phyloP scores from a whole-genome alignment of 192 early-diverging fungal species.

The Podila horticola region DNA sequence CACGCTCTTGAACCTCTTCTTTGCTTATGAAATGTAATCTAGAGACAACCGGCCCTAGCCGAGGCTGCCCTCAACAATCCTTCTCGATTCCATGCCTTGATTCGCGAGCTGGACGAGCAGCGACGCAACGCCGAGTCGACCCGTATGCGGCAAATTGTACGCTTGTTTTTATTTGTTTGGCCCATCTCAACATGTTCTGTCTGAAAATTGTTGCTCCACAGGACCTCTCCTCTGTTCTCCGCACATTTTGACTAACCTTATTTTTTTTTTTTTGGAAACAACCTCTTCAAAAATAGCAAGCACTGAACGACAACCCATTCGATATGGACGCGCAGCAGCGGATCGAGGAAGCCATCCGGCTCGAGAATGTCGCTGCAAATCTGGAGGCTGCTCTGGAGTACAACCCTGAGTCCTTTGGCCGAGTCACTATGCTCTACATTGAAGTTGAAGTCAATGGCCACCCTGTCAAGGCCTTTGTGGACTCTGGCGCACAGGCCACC shows the following conservation, averaged over 20 bases:
- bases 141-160: conserved; percentile 59
- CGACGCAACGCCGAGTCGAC: conserved; percentile 64
- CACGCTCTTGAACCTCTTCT: not conserved
- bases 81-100: conserved; percentile 68
- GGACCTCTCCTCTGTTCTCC: too few species aligned
- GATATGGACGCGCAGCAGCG: conserved; percentile 89
- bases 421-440: conserved; percentile 93
- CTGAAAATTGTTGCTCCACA: too few species aligned
- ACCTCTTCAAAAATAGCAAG: conserved; percentile 32
- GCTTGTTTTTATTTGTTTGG: not conserved
- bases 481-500: conserved; percentile 96
- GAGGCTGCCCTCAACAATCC: conserved; percentile 72
- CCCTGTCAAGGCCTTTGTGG: conserved; percentile 92
- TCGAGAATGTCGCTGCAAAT: conserved; percentile 86
- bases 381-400: conserved; percentile 90
- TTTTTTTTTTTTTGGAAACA: too few species aligned
- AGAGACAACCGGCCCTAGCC: conserved; percentile 75
- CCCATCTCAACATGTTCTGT: not conserved
- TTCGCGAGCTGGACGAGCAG: conserved; percentile 64
- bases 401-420: conserved; percentile 94
- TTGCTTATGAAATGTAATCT: conserved; percentile 1
- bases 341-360: conserved; percentile 92
- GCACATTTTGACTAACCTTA: too few species aligned
- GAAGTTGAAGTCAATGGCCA: conserved; percentile 89
- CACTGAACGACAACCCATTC: conserved; percentile 84